Conservation (phyloP, 148 eudicot species). For the Camellia sinensis region DNA sequence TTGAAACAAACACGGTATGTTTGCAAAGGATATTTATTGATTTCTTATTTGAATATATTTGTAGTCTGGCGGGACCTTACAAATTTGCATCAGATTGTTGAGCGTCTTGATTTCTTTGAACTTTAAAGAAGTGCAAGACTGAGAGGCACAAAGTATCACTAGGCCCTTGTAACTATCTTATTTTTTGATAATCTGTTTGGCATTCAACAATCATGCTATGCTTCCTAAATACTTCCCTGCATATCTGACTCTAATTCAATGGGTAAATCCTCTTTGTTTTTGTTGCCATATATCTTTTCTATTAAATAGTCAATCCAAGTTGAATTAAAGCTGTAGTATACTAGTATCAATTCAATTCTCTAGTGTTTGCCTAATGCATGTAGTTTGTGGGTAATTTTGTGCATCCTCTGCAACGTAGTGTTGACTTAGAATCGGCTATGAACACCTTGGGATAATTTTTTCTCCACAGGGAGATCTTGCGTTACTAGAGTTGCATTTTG, state of each 20-base stretch:
- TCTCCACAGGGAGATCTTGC: not conserved
- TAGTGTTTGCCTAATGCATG: not conserved
- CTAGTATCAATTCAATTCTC: not conserved
- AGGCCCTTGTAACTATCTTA: not conserved
- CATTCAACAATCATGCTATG: not conserved
- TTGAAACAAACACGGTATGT: constrained; percentile 54
- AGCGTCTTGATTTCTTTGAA: not conserved
- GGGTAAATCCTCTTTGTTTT: not conserved
- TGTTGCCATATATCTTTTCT: not conserved
- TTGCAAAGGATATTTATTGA: not conserved
- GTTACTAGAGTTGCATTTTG: not conserved
- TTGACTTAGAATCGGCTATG: not conserved
- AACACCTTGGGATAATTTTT: not conserved
- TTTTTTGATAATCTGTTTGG: not conserved
- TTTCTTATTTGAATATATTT: not conserved
- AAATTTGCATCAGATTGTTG: not conserved
- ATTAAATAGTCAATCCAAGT: not conserved
- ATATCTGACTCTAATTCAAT: not conserved
- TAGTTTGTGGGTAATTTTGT: not conserved
- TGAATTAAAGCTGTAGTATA: not conserved
- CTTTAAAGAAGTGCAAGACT: not conserved
- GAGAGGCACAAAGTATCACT: not conserved
- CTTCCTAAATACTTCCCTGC: not conserved
- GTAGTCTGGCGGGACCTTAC: not conserved
- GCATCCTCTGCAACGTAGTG: not conserved